phyloP scores from a whole-genome alignment of 495 filamentous ascomycete species.

The Hypoxylon cercidicola region DNA sequence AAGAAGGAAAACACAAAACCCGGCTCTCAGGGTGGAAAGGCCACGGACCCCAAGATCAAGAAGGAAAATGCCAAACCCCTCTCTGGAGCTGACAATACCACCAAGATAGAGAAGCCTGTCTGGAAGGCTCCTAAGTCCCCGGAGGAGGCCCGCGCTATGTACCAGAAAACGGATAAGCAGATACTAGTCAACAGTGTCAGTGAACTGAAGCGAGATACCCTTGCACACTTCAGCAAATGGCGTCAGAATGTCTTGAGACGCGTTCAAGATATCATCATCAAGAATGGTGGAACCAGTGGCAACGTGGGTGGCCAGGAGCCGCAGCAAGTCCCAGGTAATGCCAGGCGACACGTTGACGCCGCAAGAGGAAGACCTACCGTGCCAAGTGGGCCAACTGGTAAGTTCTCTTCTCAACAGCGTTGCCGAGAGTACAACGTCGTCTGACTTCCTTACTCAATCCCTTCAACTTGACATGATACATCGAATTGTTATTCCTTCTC shows the following conservation, averaged over 20 bases:
- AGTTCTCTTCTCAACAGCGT: constrained; percentile 39
- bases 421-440: constrained; percentile 20
- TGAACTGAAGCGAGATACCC: constrained; percentile 57
- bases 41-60: not conserved
- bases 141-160: constrained; percentile 20
- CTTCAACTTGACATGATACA: not conserved
- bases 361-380: constrained; percentile 35
- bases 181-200: constrained; percentile 44
- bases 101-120: constrained; percentile 1
- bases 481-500: not conserved
- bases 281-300: constrained; percentile 40
- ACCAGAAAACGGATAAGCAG: constrained; percentile 41
- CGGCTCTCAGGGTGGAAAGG: not conserved
- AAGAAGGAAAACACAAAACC: no score
- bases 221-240: constrained; percentile 59
- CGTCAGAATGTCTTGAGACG: constrained; percentile 50
- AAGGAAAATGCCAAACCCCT: not conserved
- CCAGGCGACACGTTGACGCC: constrained; percentile 30
- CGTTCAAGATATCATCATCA: constrained; percentile 54
- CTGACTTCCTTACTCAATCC: not conserved
- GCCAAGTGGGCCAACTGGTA: constrained; percentile 42
- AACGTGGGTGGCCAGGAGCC: constrained; percentile 27
- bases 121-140: constrained; percentile 34
- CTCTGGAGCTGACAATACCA: not conserved
- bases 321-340: constrained; percentile 36